These are phyloP conservation scores for Populus deltoides DNA, from an alignment of 345 rosid species.

Conservation along the genomic window DNA sequence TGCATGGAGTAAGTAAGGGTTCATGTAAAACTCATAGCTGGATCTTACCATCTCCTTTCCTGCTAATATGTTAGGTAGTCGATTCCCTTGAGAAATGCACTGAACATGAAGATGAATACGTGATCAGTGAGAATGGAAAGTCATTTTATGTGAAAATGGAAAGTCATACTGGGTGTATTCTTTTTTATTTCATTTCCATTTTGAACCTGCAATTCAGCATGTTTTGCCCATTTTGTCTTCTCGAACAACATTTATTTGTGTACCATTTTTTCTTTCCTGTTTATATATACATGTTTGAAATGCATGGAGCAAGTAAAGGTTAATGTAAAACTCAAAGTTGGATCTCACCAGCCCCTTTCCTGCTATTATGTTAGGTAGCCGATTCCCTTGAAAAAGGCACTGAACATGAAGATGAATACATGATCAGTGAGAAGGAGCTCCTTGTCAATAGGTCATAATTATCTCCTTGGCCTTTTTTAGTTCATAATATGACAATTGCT, in stretches of 20 bases:
- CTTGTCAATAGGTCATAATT: conserved; percentile 76
- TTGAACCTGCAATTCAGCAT: background rate
- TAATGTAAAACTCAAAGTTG: background rate
- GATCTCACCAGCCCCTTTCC: background rate
- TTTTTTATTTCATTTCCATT: background rate
- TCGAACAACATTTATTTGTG: background rate
- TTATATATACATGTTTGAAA: background rate
- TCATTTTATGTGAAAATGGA: background rate
- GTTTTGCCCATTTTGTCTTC: background rate
- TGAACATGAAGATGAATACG: conserved; percentile 97
- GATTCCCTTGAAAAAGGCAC: conserved; percentile 99
- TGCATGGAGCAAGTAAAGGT: background rate
- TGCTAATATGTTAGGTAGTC: conserved; percentile 52
- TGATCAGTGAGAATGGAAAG: conserved; percentile 79
- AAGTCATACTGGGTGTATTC: background rate
- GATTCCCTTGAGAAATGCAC: conserved; percentile 99
- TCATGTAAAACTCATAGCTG: background rate
- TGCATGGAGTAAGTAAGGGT: background rate
- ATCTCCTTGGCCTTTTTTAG: background rate
- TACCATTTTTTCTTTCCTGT: background rate
- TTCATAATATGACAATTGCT: background rate
- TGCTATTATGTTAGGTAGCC: conserved; percentile 55
- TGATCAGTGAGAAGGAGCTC: conserved; percentile 99
- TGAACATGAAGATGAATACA: conserved; percentile 98
- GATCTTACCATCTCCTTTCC: background rate